A percentile compares a stretch with the other conserved stretches of the same genome.
phyloP scores from a whole-genome alignment of 805 yeast genomes.

The Teunomyces kruisii region DNA sequence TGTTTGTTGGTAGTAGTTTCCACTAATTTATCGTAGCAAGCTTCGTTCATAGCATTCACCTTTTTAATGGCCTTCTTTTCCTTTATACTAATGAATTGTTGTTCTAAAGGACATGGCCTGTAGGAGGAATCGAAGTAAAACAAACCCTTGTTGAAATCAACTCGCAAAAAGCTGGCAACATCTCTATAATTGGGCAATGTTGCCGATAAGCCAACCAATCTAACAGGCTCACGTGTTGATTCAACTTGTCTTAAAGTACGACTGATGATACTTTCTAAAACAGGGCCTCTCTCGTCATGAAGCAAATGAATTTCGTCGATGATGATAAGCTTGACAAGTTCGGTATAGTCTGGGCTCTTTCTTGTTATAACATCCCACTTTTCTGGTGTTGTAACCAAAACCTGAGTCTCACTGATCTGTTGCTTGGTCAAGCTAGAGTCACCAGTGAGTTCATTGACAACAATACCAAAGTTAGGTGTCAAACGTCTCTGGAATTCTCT shows the following conservation, averaged over 20 bases:
- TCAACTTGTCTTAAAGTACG: constrained; percentile 56
- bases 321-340: constrained; percentile 64
- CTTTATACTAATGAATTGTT: constrained; percentile 83
- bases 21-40: constrained; percentile 71
- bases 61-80: constrained; percentile 79
- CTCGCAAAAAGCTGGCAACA: constrained; percentile 79
- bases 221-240: constrained; percentile 46
- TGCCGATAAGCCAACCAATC: constrained; percentile 88
- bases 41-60: constrained; percentile 82
- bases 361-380: constrained; percentile 97
- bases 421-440: constrained; percentile 75
- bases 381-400: constrained; percentile 92
- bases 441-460: constrained; percentile 87
- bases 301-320: constrained; percentile 91
- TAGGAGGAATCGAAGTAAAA: constrained; percentile 81
- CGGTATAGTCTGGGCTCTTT: constrained; percentile 66
- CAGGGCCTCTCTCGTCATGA: constrained; percentile 96
- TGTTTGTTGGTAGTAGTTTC: constrained; percentile 62
- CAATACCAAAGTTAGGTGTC: constrained; percentile 55
- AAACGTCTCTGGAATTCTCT: constrained; percentile 78
- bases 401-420: constrained; percentile 75
- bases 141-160: constrained; percentile 54
- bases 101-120: constrained; percentile 91
- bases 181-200: constrained; percentile 87
- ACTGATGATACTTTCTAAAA: constrained; percentile 81